Conservation (phyloP, 768 basidiomycete genomes). For the Russula dissimulans region DNA sequence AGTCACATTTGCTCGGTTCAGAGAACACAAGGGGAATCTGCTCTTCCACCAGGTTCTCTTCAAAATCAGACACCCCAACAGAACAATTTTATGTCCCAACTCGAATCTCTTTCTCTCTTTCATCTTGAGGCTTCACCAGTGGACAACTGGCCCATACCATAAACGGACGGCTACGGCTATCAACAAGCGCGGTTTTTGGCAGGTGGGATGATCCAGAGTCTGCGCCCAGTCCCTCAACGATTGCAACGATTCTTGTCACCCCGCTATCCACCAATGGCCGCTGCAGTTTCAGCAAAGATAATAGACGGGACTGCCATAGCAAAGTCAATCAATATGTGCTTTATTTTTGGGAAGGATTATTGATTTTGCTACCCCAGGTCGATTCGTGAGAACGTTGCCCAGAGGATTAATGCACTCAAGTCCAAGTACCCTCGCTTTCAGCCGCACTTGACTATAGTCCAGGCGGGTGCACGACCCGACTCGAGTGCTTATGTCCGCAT, state of each 20-base stretch:
- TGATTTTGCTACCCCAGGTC: slow-evolving; percentile 41
- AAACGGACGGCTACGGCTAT: background rate
- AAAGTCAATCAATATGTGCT: slow-evolving; percentile 44
- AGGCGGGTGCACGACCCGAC: slow-evolving; percentile 88
- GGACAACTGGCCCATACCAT: background rate
- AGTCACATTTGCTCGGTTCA: background rate
- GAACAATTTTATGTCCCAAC: background rate
- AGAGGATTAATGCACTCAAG: slow-evolving; percentile 55
- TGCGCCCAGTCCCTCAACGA: background rate
- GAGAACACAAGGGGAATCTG: background rate
- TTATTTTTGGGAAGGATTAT: background rate
- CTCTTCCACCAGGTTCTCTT: background rate
- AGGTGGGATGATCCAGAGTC: background rate
- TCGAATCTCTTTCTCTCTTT: background rate
- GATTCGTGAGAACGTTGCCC: slow-evolving; percentile 68
- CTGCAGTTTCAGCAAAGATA: slow-evolving; percentile 33
- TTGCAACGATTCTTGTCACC: slow-evolving; percentile 8
- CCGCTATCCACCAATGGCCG: slow-evolving; percentile 21
- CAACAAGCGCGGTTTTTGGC: background rate
- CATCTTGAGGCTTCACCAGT: background rate
- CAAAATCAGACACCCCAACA: background rate
- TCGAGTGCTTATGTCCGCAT: slow-evolving; percentile 91
- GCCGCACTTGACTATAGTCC: slow-evolving; percentile 85
- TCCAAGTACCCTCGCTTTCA: slow-evolving; percentile 76
- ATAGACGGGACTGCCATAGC: slow-evolving; percentile 83